phyloP scores from a whole-genome alignment of 2,329 filamentous ascomycete species.

The Fusarium sp. region DNA sequence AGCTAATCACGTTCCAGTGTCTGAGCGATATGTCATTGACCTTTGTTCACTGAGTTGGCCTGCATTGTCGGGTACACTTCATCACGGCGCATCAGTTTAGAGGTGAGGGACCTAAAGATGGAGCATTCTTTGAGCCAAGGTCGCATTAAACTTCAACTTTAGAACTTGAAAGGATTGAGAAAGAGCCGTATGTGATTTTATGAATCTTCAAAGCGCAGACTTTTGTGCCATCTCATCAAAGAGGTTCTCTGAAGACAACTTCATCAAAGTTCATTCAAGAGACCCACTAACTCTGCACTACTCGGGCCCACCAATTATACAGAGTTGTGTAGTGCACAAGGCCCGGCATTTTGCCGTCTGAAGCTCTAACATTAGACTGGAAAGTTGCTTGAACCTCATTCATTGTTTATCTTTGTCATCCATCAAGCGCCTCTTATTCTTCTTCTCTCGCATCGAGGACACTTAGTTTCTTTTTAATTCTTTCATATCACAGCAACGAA shows the following conservation, averaged over 20 bases:
- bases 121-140: too few relatives aligned
- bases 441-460: neutral
- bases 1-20: neutral
- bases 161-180: neutral
- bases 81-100: neutral
- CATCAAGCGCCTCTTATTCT: constrained; percentile 26
- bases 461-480: constrained; percentile 10
- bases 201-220: too few relatives aligned
- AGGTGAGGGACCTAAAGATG: too few relatives aligned
- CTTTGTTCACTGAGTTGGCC: neutral
- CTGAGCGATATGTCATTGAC: neutral
- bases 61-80: neutral
- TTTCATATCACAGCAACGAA: constrained; percentile 1
- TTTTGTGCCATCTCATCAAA: too few relatives aligned
- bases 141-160: too few relatives aligned
- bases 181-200: neutral
- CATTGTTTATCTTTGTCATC: constrained; percentile 36
- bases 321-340: constrained; percentile 12
- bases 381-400: constrained; percentile 19
- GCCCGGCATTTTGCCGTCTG: constrained; percentile 35
- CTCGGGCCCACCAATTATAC: constrained; percentile 11
- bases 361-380: constrained; percentile 28
- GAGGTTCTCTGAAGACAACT: too few relatives aligned
- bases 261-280: too few relatives aligned
- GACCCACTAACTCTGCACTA: constrained; percentile 7